phyloP scores from a whole-genome alignment of 352 stramenopile genomes.

The Globisporangium mamillatum region DNA sequence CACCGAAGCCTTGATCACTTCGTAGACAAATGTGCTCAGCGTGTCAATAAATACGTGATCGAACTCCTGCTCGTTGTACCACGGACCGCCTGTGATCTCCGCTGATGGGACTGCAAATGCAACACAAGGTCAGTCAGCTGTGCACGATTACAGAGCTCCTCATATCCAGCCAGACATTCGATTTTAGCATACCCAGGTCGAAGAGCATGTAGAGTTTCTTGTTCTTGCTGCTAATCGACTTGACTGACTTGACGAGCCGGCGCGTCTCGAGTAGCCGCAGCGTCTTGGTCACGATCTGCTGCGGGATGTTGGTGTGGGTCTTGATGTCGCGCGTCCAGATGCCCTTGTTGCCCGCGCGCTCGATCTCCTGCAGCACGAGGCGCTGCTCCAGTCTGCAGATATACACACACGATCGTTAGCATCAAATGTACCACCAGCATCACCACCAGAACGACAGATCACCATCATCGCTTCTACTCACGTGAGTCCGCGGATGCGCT shows the following conservation, averaged over 20 bases:
- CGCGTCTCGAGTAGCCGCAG: constrained; percentile 96
- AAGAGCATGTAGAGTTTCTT: constrained; percentile 99
- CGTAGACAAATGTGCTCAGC: constrained; percentile 93
- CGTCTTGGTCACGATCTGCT: constrained; percentile 97
- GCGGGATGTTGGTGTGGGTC: constrained; percentile 95
- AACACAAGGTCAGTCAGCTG: constrained; percentile 14
- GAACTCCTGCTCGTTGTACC: constrained; percentile 99
- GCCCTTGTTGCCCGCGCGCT: constrained; percentile 95
- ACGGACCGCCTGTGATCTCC: constrained; percentile 98
- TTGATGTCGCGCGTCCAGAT: constrained; percentile 99
- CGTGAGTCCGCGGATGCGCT: constrained; percentile 83
- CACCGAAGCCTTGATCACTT: constrained; percentile 84
- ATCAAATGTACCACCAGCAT: neutral
- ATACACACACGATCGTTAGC: neutral
- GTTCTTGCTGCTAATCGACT: constrained; percentile 98
- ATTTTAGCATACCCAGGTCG: constrained; percentile 66
- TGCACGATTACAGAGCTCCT: neutral
- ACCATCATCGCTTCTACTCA: constrained; percentile 25
- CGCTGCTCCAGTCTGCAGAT: constrained; percentile 70
- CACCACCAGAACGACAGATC: neutral
- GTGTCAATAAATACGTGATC: constrained; percentile 99
- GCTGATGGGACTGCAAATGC: constrained; percentile 87
- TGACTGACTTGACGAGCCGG: constrained; percentile 98
- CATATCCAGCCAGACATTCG: neutral
- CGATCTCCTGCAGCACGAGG: constrained; percentile 93